Percentiles rank a stretch among this genome's conserved stretches.
These are phyloP conservation scores for Nakaseomyces glabratus DNA, from an alignment of 1,139 yeast genomes.

Conservation along the genomic window DNA sequence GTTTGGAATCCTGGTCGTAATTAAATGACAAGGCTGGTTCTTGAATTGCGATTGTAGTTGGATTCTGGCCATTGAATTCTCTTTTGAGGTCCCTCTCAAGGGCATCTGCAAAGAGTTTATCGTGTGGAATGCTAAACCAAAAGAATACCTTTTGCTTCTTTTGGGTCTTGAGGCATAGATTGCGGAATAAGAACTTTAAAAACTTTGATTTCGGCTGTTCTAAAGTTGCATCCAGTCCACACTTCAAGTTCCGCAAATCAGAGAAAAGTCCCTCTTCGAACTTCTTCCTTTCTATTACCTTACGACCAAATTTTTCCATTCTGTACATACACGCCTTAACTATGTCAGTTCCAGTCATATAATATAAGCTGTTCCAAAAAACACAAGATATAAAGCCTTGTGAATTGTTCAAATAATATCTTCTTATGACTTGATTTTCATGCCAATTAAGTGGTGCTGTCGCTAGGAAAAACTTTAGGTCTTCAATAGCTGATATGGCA, in stretches of 20 bases:
- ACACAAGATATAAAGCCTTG: conserved; percentile 90
- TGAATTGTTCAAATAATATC: conserved; percentile 77
- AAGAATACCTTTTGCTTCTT: conserved; percentile 94
- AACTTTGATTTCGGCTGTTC: conserved; percentile 86
- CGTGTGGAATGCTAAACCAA: conserved; percentile 96
- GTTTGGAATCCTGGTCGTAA: conserved; percentile 32
- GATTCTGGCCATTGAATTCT: conserved; percentile 47
- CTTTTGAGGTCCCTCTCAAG: conserved; percentile 84
- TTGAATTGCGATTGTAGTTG: conserved; percentile 50
- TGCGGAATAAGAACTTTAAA: conserved; percentile 73
- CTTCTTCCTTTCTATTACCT: conserved; percentile 76
- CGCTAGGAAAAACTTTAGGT: conserved; percentile 71
- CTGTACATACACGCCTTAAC: conserved; percentile 85
- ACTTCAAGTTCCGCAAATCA: conserved; percentile 76
- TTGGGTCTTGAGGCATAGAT: conserved; percentile 84
- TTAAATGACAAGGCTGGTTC: conserved; percentile 60
- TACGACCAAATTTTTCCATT: conserved; percentile 83
- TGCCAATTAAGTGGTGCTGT: conserved; percentile 96
- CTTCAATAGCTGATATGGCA: conserved; percentile 40
- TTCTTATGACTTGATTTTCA: conserved; percentile 74
- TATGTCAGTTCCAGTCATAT: conserved; percentile 92
- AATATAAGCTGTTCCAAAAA: conserved; percentile 82
- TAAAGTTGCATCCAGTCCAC: conserved; percentile 80
- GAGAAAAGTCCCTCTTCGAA: conserved; percentile 96
- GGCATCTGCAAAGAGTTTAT: conserved; percentile 86